These are phyloP conservation scores for Microsporum ferrugineum DNA, from an alignment of 2,329 filamentous ascomycete genomes.

Conservation along the genomic window DNA sequence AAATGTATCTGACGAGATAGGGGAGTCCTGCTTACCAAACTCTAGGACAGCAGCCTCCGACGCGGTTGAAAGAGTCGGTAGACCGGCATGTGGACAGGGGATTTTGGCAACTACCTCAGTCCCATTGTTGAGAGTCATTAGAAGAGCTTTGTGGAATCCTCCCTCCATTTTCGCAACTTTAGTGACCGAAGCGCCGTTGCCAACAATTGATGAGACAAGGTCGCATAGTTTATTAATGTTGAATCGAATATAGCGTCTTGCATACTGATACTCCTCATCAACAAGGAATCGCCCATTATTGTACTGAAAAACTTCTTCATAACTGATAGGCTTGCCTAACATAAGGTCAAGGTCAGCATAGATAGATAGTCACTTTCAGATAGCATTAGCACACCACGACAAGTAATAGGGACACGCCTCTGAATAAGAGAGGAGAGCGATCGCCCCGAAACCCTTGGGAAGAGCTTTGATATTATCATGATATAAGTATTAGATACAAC, in stretches of 20 bases:
- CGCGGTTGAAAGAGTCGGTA: constrained; percentile 21
- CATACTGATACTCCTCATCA: constrained; percentile 17
- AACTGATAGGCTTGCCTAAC: background rate
- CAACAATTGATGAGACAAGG: constrained; percentile 11
- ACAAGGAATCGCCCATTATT: constrained; percentile 22
- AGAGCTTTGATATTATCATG: too few relatives aligned
- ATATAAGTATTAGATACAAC: too few relatives aligned
- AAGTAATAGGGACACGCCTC: background rate
- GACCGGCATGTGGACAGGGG: constrained; percentile 23
- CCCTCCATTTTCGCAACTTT: constrained; percentile 21
- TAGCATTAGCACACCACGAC: background rate
- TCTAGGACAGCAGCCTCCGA: constrained; percentile 23
- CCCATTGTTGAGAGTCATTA: constrained; percentile 21
- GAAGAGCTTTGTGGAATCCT: constrained; percentile 24
- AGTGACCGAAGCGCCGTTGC: constrained; percentile 11
- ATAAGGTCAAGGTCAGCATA: background rate
- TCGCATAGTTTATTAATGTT: constrained; percentile 17
- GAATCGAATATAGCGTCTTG: constrained; percentile 19
- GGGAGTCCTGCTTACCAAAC: constrained; percentile 13
- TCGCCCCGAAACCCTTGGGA: too few relatives aligned
- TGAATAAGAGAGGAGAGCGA: too few relatives aligned
- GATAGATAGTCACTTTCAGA: background rate
- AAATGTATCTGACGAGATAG: background rate
- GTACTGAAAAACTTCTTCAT: constrained; percentile 12
- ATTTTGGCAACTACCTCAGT: constrained; percentile 25